A percentile compares a stretch with the other conserved stretches of the same genome.
Evolutionary conservation across 2,329 filamentous ascomycete genomes (phyloP).

Genomic region (Cryphonectria naterciae): DNA sequence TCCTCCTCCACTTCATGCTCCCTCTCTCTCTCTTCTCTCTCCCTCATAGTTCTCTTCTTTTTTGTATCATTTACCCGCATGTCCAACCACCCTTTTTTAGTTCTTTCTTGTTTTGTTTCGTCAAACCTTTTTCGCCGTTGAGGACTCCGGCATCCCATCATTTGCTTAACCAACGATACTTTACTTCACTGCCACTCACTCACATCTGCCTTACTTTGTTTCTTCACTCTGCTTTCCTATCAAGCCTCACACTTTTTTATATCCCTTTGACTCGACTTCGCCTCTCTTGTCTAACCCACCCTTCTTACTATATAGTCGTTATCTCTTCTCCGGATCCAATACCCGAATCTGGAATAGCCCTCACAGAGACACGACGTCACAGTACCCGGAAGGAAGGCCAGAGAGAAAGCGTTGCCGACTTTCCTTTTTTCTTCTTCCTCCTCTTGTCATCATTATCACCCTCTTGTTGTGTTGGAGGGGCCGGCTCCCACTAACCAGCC

Average conservation of each 20-base stretch:
- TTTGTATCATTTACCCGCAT: conserved; percentile 2
- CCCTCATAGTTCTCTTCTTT: background rate
- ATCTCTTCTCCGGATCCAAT: background rate
- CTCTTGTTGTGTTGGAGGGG: conserved; percentile 20
- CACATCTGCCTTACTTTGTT: background rate
- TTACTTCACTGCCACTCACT: conserved; percentile 22
- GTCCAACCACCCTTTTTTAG: conserved; percentile 14
- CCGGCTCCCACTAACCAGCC: conserved; percentile 20
- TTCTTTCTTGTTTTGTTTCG: conserved; percentile 10
- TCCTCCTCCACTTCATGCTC: background rate
- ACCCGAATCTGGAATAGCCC: conserved; percentile 3
- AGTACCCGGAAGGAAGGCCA: background rate
- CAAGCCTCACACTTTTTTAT: background rate
- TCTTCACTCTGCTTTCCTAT: background rate
- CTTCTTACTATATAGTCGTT: background rate
- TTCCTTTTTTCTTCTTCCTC: background rate
- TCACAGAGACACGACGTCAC: conserved; percentile 11
- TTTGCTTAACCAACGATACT: conserved; percentile 12
- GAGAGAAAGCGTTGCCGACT: conserved; percentile 5
- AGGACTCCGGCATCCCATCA: conserved; percentile 21
- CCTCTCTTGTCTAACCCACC: background rate
- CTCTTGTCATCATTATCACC: conserved; percentile 8
- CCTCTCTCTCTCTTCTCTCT: conserved; percentile 3
- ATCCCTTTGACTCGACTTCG: background rate
- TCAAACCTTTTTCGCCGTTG: conserved; percentile 12